Conservation (phyloP, 2,329 filamentous ascomycete genomes). For the Spiromastix sp. region DNA sequence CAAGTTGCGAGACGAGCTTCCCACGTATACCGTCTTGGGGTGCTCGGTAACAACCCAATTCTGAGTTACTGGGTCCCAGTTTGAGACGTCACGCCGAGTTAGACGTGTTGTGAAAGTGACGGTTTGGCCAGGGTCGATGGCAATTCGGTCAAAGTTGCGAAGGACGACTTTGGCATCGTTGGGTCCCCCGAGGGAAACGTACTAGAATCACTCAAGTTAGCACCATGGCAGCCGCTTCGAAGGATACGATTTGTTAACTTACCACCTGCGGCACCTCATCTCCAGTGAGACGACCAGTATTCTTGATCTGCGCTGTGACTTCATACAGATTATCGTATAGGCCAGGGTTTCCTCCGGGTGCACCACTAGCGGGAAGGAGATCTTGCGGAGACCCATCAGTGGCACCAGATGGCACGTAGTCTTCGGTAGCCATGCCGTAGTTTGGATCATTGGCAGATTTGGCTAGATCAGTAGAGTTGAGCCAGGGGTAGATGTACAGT, state of each 20-base stretch:
- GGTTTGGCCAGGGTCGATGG: slow-evolving; percentile 58
- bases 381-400: slow-evolving; percentile 46
- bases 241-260: slow-evolving; percentile 10
- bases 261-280: slow-evolving; percentile 45
- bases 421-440: slow-evolving; percentile 42
- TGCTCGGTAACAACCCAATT: slow-evolving; percentile 63
- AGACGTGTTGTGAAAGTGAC: slow-evolving; percentile 57
- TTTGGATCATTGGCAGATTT: slow-evolving; percentile 42
- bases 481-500: slow-evolving; percentile 54
- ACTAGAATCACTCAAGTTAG: slow-evolving; percentile 26
- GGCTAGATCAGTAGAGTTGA: slow-evolving; percentile 49
- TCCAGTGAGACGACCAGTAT: slow-evolving; percentile 39
- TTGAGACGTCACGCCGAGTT: slow-evolving; percentile 71
- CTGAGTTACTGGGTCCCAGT: slow-evolving; percentile 72
- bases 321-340: slow-evolving; percentile 42
- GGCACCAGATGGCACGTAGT: slow-evolving; percentile 41
- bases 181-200: slow-evolving; percentile 69
- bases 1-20: slow-evolving; percentile 48
- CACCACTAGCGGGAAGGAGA: slow-evolving; percentile 46
- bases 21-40: slow-evolving; percentile 51
- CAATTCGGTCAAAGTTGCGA: slow-evolving; percentile 70
- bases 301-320: slow-evolving; percentile 40
- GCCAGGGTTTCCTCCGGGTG: slow-evolving; percentile 48
- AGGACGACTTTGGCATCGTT: slow-evolving; percentile 58
- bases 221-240: background rate